Evolutionary conservation across 192 early-diverging fungal genomes (phyloP).

Genomic region (Gamsiella multidivaricata): DNA sequence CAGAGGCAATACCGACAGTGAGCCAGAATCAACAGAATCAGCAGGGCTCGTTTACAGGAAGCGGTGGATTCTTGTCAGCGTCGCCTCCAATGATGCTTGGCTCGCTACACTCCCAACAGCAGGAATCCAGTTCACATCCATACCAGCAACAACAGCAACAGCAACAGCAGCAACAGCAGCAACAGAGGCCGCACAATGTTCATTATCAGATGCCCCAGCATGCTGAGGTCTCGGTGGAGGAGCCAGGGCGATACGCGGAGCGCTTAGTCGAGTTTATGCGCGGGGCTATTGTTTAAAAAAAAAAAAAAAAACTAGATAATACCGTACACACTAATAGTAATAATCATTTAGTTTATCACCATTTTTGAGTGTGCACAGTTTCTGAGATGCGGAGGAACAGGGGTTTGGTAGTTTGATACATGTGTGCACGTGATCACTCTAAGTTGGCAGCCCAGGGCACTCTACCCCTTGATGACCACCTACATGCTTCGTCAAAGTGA

Average conservation of each 20-base stretch:
- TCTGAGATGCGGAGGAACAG: too few species aligned
- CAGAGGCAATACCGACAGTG: not conserved
- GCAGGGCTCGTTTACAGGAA: not conserved
- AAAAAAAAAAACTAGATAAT: not conserved
- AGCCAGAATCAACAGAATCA: not conserved
- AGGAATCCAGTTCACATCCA: not conserved
- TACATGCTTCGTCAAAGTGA: too few species aligned
- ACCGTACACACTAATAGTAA: too few species aligned
- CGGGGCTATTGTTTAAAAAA: constrained; percentile 20
- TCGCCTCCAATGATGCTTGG: not conserved
- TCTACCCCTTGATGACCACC: too few species aligned
- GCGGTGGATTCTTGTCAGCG: not conserved
- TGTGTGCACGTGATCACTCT: too few species aligned
- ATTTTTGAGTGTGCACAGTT: too few species aligned
- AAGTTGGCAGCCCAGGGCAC: too few species aligned
- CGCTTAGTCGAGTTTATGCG: constrained; percentile 44
- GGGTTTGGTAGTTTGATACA: too few species aligned
- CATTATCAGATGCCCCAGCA: constrained; percentile 18
- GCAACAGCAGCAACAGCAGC: not conserved
- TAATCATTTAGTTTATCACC: not conserved
- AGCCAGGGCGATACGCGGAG: constrained; percentile 46
- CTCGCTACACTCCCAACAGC: not conserved
- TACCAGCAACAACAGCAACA: not conserved
- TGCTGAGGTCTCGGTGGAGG: constrained; percentile 46
- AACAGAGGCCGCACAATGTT: not conserved